Evolutionary conservation across 192 early-diverging fungal genomes (phyloP).

Genomic region (Backusella tuberculispora): DNA sequence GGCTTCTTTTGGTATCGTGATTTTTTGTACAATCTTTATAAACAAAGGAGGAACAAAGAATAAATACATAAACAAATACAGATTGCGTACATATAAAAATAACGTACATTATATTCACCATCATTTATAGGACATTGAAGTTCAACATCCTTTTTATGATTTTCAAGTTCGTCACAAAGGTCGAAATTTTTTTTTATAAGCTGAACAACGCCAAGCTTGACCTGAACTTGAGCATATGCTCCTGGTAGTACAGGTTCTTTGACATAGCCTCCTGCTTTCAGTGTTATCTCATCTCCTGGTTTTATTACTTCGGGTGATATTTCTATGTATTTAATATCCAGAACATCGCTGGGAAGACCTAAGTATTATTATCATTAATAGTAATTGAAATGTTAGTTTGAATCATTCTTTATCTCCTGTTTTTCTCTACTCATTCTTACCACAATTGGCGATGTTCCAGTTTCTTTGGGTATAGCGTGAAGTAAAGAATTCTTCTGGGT

Average conservation of each 20-base stretch:
- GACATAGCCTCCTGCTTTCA: background rate
- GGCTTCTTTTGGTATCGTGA: background rate
- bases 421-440: background rate
- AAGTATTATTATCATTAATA: background rate
- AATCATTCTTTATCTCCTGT: background rate
- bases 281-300: constrained; percentile 5
- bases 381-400: background rate
- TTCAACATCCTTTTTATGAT: background rate
- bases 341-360: background rate
- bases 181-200: constrained; percentile 2
- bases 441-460: background rate
- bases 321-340: background rate
- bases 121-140: constrained; percentile 12
- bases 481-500: background rate
- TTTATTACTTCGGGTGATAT: background rate
- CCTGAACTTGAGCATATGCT: background rate
- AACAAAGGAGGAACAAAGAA: background rate
- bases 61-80: background rate
- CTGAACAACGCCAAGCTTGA: constrained; percentile 9
- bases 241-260: background rate
- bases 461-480: background rate
- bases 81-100: background rate
- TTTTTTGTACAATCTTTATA: constrained; percentile 14
- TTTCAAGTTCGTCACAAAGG: background rate
- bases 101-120: background rate